Conservation (phyloP, 2,329 filamentous ascomycete species). For the Aspergillus tubingensis region DNA sequence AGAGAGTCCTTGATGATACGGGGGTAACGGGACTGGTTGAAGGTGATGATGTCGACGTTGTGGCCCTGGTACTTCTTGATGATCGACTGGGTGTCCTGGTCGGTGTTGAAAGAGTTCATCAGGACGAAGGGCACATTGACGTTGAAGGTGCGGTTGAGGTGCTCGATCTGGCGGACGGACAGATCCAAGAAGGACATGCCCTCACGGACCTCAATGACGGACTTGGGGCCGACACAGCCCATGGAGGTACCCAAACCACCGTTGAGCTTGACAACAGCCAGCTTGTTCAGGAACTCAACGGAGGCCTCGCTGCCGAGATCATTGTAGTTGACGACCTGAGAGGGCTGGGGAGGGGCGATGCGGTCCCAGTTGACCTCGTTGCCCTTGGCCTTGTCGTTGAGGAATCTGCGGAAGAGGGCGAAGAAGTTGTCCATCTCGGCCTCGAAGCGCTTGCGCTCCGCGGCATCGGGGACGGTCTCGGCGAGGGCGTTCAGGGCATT, state of each 20-base stretch:
- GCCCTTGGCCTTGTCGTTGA: slow-evolving; percentile 99
- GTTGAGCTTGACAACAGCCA: slow-evolving; percentile 98
- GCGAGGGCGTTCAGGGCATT: slow-evolving; percentile 91
- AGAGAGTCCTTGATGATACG: slow-evolving; percentile 98
- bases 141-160: slow-evolving; percentile 95
- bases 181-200: slow-evolving; percentile 99
- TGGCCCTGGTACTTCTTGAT: slow-evolving; percentile 99
- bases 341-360: slow-evolving; percentile 87
- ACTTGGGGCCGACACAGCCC: slow-evolving; percentile 99
- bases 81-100: slow-evolving; percentile 95
- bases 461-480: slow-evolving; percentile 82
- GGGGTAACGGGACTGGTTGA: slow-evolving; percentile 99
- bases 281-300: slow-evolving; percentile 92
- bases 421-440: slow-evolving; percentile 99
- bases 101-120: slow-evolving; percentile 99
- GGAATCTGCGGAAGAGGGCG: slow-evolving; percentile 93
- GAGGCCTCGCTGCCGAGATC: slow-evolving; percentile 86
- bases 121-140: slow-evolving; percentile 97
- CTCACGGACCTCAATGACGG: slow-evolving; percentile 98
- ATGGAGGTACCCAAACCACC: slow-evolving; percentile 99
- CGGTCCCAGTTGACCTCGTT: slow-evolving; percentile 95
- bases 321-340: slow-evolving; percentile 94
- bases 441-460: slow-evolving; percentile 80
- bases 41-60: slow-evolving; percentile 98
- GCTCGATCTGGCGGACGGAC: slow-evolving; percentile 98